Evolutionary conservation across 2,329 filamentous ascomycete genomes (phyloP).

Genomic region (Neofusicoccum cordaticola): DNA sequence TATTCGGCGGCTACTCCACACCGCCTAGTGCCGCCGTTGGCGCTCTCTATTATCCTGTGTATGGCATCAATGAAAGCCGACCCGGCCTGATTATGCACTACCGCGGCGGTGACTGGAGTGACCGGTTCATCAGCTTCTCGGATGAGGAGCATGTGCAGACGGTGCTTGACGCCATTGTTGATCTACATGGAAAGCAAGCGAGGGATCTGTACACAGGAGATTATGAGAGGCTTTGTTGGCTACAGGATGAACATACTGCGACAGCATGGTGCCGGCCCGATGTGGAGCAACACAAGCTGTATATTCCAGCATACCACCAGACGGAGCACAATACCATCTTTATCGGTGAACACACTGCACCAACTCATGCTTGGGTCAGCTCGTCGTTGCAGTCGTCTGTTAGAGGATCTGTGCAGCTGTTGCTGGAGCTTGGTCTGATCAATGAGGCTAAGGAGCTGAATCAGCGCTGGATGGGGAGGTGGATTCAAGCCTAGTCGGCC

Average conservation of each 20-base stretch:
- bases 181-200: not conserved
- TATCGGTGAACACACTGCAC: not conserved
- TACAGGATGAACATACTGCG: not conserved
- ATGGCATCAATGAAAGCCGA: not conserved
- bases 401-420: not conserved
- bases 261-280: slow-evolving; percentile 2
- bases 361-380: slow-evolving; percentile 1
- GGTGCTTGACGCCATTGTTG: not conserved
- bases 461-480: slow-evolving; percentile 3
- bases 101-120: slow-evolving; percentile 1
- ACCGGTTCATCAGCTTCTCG: slow-evolving; percentile 4
- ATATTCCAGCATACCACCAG: not conserved
- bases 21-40: not conserved
- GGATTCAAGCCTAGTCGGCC: not conserved
- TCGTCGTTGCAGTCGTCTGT: not conserved
- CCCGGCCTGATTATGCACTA: slow-evolving; percentile 8
- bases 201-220: not conserved
- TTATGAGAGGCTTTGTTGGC: not conserved
- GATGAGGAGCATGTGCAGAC: slow-evolving; percentile 8
- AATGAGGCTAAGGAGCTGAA: slow-evolving; percentile 9
- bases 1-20: not conserved
- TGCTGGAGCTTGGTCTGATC: not conserved
- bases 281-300: slow-evolving; percentile 3
- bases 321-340: not conserved
- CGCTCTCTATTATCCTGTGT: not conserved